Evolutionary conservation across 768 basidiomycete species (phyloP).

Genomic region (Gyrodon lividus): DNA sequence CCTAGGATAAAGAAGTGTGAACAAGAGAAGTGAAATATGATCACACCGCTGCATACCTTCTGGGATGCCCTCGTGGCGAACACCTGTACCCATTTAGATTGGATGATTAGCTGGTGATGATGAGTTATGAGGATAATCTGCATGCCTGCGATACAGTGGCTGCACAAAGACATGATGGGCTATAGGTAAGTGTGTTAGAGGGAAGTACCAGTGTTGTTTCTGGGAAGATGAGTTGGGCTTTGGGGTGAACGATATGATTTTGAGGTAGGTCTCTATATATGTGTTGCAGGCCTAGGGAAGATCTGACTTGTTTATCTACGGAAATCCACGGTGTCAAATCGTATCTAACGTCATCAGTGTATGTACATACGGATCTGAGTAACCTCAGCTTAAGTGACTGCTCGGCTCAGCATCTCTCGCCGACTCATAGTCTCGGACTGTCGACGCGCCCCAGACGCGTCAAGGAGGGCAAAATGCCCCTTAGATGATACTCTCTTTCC

Average conservation of each 20-base stretch:
- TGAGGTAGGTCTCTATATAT: neutral
- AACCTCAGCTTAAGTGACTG: neutral
- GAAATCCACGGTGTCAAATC: too few relatives aligned
- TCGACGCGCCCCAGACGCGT: too few relatives aligned
- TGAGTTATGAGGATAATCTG: neutral
- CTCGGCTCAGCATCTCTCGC: too few relatives aligned
- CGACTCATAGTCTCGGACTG: too few relatives aligned
- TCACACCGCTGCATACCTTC: constrained; percentile 32
- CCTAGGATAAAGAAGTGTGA: constrained; percentile 34
- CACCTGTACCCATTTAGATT: constrained; percentile 33
- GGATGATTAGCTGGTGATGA: constrained; percentile 1
- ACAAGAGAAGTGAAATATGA: neutral
- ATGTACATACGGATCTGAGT: neutral
- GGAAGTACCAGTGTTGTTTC: neutral
- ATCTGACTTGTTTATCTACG: neutral
- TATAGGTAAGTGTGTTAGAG: neutral
- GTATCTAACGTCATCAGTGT: neutral
- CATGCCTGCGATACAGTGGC: constrained; percentile 55
- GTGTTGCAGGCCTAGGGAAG: neutral
- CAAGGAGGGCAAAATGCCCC: too few relatives aligned
- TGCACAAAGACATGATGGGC: constrained; percentile 49
- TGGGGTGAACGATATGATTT: neutral
- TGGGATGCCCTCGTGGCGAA: constrained; percentile 49
- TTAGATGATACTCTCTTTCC: too few relatives aligned
- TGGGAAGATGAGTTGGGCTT: neutral